Evolutionary conservation across 805 yeast species (phyloP).

Genomic region (Schwanniomyces yamadae): DNA sequence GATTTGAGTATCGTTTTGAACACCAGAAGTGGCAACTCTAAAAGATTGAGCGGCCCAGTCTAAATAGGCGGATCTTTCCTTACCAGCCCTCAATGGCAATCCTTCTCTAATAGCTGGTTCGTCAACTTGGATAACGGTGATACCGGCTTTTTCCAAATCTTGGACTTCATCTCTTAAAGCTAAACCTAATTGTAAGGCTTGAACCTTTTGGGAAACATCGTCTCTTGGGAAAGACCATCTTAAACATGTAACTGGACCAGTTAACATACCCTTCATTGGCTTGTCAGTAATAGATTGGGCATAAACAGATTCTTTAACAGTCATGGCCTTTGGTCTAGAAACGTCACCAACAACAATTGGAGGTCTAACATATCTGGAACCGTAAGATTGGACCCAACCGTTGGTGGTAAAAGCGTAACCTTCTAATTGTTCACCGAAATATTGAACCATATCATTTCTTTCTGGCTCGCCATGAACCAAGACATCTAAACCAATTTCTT

Average conservation of each 20-base stretch:
- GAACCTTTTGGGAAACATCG: constrained; percentile 88
- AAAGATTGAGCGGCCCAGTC: constrained; percentile 99
- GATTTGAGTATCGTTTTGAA: constrained; percentile 90
- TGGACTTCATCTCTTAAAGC: constrained; percentile 98
- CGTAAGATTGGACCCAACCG: constrained; percentile 99
- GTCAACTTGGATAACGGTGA: constrained; percentile 96
- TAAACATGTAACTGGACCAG: constrained; percentile 99
- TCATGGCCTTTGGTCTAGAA: constrained; percentile 97
- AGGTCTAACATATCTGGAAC: constrained; percentile 99
- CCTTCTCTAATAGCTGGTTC: constrained; percentile 99
- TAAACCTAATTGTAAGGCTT: constrained; percentile 94
- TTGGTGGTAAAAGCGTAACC: constrained; percentile 98
- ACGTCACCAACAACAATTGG: constrained; percentile 99
- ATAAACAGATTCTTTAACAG: constrained; percentile 98
- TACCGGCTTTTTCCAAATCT: constrained; percentile 98
- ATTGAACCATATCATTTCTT: constrained; percentile 99
- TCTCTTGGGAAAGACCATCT: constrained; percentile 99
- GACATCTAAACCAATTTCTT: constrained; percentile 97
- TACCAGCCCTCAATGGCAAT: constrained; percentile 97
- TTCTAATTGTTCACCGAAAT: constrained; percentile 97
- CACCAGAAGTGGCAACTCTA: constrained; percentile 99
- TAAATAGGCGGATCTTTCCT: constrained; percentile 94
- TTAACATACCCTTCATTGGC: constrained; percentile 99
- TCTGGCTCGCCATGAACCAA: constrained; percentile 99
- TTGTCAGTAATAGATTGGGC: constrained; percentile 94